A percentile compares a stretch with the other conserved stretches of the same genome.
These are phyloP conservation scores for Ilyonectria destructans DNA, from an alignment of 2,329 filamentous ascomycete species.

Conservation along the genomic window DNA sequence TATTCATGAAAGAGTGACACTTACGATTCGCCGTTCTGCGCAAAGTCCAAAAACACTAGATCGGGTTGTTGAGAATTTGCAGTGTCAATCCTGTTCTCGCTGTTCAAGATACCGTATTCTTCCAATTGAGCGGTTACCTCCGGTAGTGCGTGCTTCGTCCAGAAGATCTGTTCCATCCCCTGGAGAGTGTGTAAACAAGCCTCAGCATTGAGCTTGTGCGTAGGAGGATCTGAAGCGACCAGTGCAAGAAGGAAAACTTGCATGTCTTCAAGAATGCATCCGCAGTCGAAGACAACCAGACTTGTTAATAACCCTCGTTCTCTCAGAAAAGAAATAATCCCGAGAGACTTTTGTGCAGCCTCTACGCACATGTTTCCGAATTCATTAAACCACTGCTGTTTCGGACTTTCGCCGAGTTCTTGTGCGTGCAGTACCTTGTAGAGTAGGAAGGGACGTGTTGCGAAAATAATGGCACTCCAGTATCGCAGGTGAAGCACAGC, in stretches of 20 bases:
- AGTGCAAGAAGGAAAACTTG: slow-evolving; percentile 28
- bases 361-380: slow-evolving; percentile 17
- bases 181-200: slow-evolving; percentile 22
- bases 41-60: slow-evolving; percentile 24
- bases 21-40: slow-evolving; percentile 23
- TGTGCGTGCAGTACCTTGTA: slow-evolving; percentile 21
- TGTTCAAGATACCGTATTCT: slow-evolving; percentile 23
- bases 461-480: slow-evolving; percentile 32
- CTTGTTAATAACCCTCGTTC: slow-evolving; percentile 10
- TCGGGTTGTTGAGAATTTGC: not conserved
- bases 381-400: slow-evolving; percentile 22
- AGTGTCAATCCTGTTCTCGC: slow-evolving; percentile 10
- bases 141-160: slow-evolving; percentile 26
- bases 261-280: slow-evolving; percentile 27
- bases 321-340: slow-evolving; percentile 19
- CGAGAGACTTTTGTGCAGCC: slow-evolving; percentile 25
- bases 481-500: slow-evolving; percentile 29
- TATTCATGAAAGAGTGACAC: not conserved
- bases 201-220: slow-evolving; percentile 12
- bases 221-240: not conserved
- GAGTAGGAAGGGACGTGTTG: slow-evolving; percentile 19
- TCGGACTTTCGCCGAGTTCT: not conserved
- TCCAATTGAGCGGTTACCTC: slow-evolving; percentile 27
- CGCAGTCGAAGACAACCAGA: slow-evolving; percentile 24
- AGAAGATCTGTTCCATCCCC: slow-evolving; percentile 32